These are phyloP conservation scores for Hericium coralloides DNA, from an alignment of 768 basidiomycete species.

Conservation along the genomic window DNA sequence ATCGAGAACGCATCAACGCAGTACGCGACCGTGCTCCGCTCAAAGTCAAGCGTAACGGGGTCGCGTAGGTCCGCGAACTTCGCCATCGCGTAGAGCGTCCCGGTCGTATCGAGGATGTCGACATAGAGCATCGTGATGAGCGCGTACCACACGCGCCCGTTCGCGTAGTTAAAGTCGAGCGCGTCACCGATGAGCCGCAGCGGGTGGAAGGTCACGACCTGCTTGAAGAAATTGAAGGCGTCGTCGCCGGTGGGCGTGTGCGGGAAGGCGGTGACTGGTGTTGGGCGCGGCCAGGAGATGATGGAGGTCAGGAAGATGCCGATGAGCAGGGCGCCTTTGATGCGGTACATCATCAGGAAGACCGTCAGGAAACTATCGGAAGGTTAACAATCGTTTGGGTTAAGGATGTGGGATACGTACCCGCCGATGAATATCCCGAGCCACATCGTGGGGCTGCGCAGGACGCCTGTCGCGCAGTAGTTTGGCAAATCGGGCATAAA, in stretches of 20 bases:
- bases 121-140: constrained; percentile 86
- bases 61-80: constrained; percentile 86
- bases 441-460: constrained; percentile 78
- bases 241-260: constrained; percentile 58
- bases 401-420: constrained; percentile 27
- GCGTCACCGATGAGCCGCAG: constrained; percentile 54
- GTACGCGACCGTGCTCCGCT: constrained; percentile 74
- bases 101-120: constrained; percentile 59
- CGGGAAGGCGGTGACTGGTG: constrained; percentile 76
- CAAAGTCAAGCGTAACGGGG: constrained; percentile 79
- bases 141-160: constrained; percentile 80
- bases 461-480: constrained; percentile 55
- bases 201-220: constrained; percentile 70
- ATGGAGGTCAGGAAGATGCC: constrained; percentile 81
- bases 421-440: constrained; percentile 82
- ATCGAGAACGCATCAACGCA: constrained; percentile 78
- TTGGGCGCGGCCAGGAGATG: constrained; percentile 83
- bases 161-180: constrained; percentile 36
- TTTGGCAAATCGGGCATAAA: constrained; percentile 34
- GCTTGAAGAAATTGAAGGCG: constrained; percentile 77
- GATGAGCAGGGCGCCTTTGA: constrained; percentile 75
- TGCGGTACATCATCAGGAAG: constrained; percentile 74
- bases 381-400: not conserved
- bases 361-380: constrained; percentile 56
- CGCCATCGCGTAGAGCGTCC: constrained; percentile 86